Evolutionary conservation across 2,329 filamentous ascomycete genomes (phyloP), one percentile per base, ranked within the genome.

Genomic region (Claviceps africana): DNA sequence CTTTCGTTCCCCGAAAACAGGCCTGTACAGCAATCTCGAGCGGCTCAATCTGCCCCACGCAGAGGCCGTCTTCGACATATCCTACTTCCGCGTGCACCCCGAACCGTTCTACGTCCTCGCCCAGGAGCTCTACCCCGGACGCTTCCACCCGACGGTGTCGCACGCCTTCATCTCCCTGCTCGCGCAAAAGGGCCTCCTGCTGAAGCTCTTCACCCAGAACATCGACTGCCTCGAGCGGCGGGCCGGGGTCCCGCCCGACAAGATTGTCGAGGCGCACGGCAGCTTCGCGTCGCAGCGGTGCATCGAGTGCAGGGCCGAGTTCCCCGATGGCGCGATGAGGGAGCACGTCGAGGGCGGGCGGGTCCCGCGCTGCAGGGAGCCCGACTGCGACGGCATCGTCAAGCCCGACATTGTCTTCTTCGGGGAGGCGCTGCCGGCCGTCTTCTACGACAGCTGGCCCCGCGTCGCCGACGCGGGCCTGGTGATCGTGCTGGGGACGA

Each of bases 331-430:
- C 3, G 67, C 78, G 58, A 95, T 97, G 85, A 77, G 76, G 60
- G 70, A 78, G 56, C 78, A 83, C 54, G 81, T 97, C 22, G 68
- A 75, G 3, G 72, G 72, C 37, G 84, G 80, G 25, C 73, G 80
- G 28, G 85, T 95, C 0, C 88, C 91, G 0, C 73, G 71, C 55
- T 97, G 91, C 64, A 57, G 68, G 40, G 68, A 71, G 4, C 62
- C 71, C 9, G 64, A 70, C 21, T 97, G 91, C 64, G 72, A 77
- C 37, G 90, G 90, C 0, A 71, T 93, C 2, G 88, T 96, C 39
- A 96, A 96, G 69, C 90, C 90, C 0, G 88, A 95, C 61, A 95
- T 96, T 63, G 88, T 95, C 35, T 96, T 96, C 70, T 96, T 95
- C 60, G 89, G 89, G 49, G 89, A 90, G 64, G 67, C 77, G 1